Percentiles rank a stretch among this genome's conserved stretches.
Conservation (phyloP, 768 basidiomycete genomes). For the Galerina marginata region DNA sequence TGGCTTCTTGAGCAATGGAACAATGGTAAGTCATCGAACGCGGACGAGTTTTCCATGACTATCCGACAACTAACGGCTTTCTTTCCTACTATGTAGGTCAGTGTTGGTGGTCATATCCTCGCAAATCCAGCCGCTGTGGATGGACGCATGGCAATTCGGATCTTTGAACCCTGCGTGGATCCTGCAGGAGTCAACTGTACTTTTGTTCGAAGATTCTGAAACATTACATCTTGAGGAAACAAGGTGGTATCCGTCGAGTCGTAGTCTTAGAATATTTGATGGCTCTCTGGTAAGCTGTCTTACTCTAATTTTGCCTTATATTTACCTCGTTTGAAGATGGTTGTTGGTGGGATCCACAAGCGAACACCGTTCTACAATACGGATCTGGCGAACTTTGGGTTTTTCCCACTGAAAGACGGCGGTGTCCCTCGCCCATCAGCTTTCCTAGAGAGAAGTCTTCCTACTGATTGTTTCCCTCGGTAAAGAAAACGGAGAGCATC, state of each 20-base stretch:
- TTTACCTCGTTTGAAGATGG: constrained; percentile 22
- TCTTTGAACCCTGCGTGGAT: constrained; percentile 46
- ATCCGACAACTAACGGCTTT: background rate
- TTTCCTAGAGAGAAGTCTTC: constrained; percentile 34
- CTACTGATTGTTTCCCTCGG: constrained; percentile 34
- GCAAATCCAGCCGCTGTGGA: constrained; percentile 32
- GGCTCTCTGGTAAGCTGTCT: constrained; percentile 35
- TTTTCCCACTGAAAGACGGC: constrained; percentile 45
- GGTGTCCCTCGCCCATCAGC: constrained; percentile 34
- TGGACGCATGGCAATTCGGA: constrained; percentile 41
- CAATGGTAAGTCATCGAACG: constrained; percentile 34
- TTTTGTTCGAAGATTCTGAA: constrained; percentile 40
- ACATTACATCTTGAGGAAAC: constrained; percentile 38
- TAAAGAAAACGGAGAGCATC: constrained; percentile 41
- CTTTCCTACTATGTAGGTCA: constrained; percentile 26
- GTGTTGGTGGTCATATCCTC: constrained; percentile 36
- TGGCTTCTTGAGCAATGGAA: constrained; percentile 46
- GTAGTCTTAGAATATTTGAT: constrained; percentile 39
- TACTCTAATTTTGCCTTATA: constrained; percentile 4
- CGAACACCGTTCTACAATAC: constrained; percentile 65
- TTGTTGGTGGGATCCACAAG: constrained; percentile 34
- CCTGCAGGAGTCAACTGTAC: constrained; percentile 34
- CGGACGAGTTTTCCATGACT: background rate
- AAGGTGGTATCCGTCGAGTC: constrained; percentile 49
- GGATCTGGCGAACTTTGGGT: constrained; percentile 54